phyloP scores from a whole-genome alignment of 1,284 basidiomycete species.

The Xerocomus minutiporus region DNA sequence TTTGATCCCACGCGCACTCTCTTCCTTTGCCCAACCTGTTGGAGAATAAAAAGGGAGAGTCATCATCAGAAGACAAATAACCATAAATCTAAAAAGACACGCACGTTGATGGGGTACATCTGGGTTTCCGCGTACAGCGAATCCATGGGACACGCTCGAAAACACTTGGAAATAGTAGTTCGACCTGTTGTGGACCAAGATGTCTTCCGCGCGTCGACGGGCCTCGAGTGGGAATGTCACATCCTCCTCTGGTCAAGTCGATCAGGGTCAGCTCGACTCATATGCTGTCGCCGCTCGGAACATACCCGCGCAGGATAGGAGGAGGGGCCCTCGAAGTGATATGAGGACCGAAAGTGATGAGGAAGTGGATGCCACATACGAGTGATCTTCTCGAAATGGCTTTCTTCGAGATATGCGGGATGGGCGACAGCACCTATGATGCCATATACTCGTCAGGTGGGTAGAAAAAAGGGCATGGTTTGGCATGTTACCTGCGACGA shows the following conservation, averaged over 20 bases:
- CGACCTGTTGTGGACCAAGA: conserved; percentile 23
- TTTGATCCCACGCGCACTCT: conserved; percentile 44
- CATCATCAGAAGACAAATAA: not conserved
- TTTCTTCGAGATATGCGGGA: conserved; percentile 51
- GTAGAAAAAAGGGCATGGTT: not conserved
- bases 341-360: not conserved
- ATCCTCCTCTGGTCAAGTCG: not conserved
- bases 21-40: conserved; percentile 58
- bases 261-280: not conserved
- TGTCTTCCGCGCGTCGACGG: conserved; percentile 27
- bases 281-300: not conserved
- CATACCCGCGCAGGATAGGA: not conserved
- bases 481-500: conserved; percentile 40
- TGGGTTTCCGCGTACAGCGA: conserved; percentile 24
- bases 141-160: conserved; percentile 31
- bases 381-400: conserved; percentile 39
- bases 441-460: not conserved
- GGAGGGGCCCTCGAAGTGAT: not conserved
- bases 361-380: not conserved
- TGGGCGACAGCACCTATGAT: conserved; percentile 49
- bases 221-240: not conserved
- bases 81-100: not conserved
- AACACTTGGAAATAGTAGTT: conserved; percentile 31
- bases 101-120: conserved; percentile 8
- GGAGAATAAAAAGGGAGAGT: not conserved